Conservation (phyloP, 2,329 filamentous ascomycete genomes). For the Ascocoryne sarcoides region DNA sequence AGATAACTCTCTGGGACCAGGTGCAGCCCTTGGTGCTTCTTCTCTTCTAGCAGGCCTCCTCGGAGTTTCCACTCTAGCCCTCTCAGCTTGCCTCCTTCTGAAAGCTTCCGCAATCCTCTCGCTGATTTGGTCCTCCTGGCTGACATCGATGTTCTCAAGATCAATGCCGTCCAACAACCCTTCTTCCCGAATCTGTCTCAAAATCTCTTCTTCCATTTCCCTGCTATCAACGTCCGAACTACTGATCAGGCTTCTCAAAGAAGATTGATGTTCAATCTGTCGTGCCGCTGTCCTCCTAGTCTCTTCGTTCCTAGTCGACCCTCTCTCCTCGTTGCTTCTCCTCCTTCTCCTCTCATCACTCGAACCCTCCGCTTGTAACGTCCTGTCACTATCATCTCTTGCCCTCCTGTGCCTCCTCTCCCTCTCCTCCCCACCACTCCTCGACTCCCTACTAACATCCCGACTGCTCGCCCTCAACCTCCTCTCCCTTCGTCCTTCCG, state of each 20-base stretch:
- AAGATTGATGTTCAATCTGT: conserved; percentile 81
- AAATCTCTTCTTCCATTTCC: conserved; percentile 79
- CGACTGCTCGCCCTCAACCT: conserved; percentile 25
- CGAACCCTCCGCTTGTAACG: conserved; percentile 14
- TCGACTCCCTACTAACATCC: conserved; percentile 21
- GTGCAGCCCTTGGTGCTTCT: conserved; percentile 17
- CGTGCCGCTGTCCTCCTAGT: conserved; percentile 30
- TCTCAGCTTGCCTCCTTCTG: conserved; percentile 61
- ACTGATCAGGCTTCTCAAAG: conserved; percentile 75
- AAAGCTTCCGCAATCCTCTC: conserved; percentile 87
- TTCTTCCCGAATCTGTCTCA: conserved; percentile 81
- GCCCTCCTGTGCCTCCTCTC: conserved; percentile 27
- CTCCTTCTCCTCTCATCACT: conserved; percentile 18
- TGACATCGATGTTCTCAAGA: conserved; percentile 74
- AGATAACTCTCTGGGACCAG: conserved; percentile 22
- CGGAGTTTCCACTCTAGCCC: conserved; percentile 37
- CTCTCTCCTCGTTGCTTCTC: conserved; percentile 21
- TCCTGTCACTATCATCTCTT: conserved; percentile 11
- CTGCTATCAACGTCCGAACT: conserved; percentile 66
- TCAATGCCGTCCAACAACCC: conserved; percentile 83
- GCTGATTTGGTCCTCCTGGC: conserved; percentile 81
- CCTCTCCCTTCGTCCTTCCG: conserved; percentile 23
- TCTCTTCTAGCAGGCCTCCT: conserved; percentile 32
- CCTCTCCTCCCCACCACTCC: conserved; percentile 22
- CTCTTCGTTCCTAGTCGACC: conserved; percentile 21